These are phyloP conservation scores for Vicia sativa DNA, from an alignment of 306 rosid species.

Conservation along the genomic window DNA sequence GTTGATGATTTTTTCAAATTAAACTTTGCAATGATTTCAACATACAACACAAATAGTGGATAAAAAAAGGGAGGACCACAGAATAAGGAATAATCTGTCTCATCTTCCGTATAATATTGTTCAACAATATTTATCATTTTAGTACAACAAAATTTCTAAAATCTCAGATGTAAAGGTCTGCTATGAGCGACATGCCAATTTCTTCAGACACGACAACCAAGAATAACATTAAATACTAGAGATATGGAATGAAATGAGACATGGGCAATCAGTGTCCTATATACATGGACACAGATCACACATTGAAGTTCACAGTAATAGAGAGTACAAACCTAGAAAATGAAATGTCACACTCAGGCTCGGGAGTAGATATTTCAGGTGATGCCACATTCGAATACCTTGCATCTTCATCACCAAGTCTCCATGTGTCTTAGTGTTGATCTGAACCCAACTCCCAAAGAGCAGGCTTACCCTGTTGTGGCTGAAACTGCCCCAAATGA, in stretches of 20 bases:
- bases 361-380: conserved; percentile 82
- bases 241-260: conserved; percentile 14
- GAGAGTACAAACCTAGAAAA: conserved; percentile 73
- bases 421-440: conserved; percentile 68
- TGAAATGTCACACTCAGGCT: conserved; percentile 65
- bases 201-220: neutral
- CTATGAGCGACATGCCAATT: conserved; percentile 3
- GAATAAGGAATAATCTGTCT: conserved; percentile 12
- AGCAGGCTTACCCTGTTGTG: conserved; percentile 76
- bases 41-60: neutral
- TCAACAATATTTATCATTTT: conserved; percentile 1
- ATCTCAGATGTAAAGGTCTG: conserved; percentile 24
- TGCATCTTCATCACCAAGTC: conserved; percentile 48
- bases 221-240: conserved; percentile 9
- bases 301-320: conserved; percentile 25
- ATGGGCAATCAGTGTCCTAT: conserved; percentile 24
- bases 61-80: neutral
- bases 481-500: conserved; percentile 69
- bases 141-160: neutral
- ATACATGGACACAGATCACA: conserved; percentile 17
- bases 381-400: conserved; percentile 59
- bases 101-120: conserved; percentile 26
- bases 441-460: conserved; percentile 91
- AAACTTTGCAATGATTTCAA: conserved; percentile 1
- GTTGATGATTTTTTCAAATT: neutral